phyloP scores from a whole-genome alignment of 2,329 filamentous ascomycete species.

The Emmonsiellopsis sp. region DNA sequence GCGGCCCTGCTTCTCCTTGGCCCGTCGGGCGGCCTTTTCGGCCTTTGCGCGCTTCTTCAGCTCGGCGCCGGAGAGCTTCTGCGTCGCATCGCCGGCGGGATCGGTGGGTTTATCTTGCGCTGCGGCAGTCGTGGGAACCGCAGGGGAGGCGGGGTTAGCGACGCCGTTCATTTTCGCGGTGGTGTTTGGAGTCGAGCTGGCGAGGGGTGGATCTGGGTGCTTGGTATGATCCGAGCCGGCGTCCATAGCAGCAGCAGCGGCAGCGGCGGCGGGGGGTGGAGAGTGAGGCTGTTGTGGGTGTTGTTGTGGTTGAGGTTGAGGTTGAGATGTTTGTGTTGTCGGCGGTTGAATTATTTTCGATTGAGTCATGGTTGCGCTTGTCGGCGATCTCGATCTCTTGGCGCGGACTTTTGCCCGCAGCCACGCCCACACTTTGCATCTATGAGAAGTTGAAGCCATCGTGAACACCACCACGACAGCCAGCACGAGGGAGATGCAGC shows the following conservation, averaged over 20 bases:
- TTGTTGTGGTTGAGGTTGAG: not conserved
- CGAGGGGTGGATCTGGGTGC: no score
- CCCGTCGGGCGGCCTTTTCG: slow-evolving; percentile 80
- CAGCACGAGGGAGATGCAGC: no score
- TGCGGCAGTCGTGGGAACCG: slow-evolving; percentile 10
- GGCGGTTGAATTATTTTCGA: not conserved
- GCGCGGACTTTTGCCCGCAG: not conserved
- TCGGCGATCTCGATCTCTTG: not conserved
- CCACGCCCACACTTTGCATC: not conserved
- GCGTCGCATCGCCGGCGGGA: slow-evolving; percentile 19
- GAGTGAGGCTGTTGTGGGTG: slow-evolving; percentile 1
- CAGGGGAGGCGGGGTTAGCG: slow-evolving; percentile 10
- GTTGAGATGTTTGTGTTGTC: not conserved
- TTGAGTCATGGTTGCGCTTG: slow-evolving; percentile 4
- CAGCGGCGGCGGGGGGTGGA: not conserved
- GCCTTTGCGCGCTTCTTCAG: slow-evolving; percentile 83
- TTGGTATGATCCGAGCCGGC: no score
- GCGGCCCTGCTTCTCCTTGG: slow-evolving; percentile 52
- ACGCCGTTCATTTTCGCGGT: not conserved
- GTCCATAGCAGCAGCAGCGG: no score
- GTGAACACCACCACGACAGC: no score
- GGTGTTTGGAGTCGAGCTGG: not conserved
- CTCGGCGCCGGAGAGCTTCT: slow-evolving; percentile 49
- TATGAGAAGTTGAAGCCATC: no score
- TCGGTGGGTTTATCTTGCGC: not conserved